Evolutionary conservation across 768 basidiomycete species (phyloP).

Genomic region (Podaxis carcinomalis): DNA sequence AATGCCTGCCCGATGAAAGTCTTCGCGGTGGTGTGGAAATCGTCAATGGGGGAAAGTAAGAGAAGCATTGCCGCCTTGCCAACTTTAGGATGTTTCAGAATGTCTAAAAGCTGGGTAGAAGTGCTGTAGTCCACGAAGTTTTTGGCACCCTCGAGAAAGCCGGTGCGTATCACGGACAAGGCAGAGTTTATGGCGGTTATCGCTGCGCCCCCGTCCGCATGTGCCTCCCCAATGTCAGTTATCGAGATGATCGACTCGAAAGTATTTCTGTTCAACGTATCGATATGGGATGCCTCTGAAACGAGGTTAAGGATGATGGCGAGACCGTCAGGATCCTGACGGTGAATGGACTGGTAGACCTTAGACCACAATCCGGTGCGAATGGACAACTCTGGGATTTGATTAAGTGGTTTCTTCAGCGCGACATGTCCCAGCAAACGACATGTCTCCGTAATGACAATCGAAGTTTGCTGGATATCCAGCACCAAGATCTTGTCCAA

Average conservation of each 20-base stretch:
- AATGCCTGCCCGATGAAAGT: conserved; percentile 81
- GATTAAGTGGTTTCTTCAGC: conserved; percentile 11
- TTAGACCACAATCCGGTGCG: conserved; percentile 66
- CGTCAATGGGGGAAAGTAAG: conserved; percentile 79
- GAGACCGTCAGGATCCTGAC: conserved; percentile 55
- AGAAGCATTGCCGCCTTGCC: conserved; percentile 59
- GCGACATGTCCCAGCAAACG: conserved; percentile 23
- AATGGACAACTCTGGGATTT: conserved; percentile 35
- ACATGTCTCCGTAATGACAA: conserved; percentile 28
- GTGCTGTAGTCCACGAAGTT: conserved; percentile 61
- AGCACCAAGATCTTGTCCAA: conserved; percentile 25
- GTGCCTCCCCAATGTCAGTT: conserved; percentile 22
- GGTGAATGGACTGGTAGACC: conserved; percentile 55
- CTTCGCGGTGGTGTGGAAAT: conserved; percentile 72
- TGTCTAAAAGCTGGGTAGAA: conserved; percentile 42
- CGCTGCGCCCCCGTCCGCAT: conserved; percentile 31
- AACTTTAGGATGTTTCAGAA: conserved; percentile 54
- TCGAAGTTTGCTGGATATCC: conserved; percentile 28
- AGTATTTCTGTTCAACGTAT: conserved; percentile 50
- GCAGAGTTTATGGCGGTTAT: conserved; percentile 55
- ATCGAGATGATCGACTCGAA: conserved; percentile 26
- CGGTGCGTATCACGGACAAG: conserved; percentile 51
- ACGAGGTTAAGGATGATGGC: conserved; percentile 55
- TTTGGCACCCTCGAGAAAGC: conserved; percentile 59
- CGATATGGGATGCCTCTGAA: conserved; percentile 62